These are phyloP conservation scores for Pyrenophora teres DNA, from an alignment of 2,329 filamentous ascomycete genomes.

Conservation along the genomic window DNA sequence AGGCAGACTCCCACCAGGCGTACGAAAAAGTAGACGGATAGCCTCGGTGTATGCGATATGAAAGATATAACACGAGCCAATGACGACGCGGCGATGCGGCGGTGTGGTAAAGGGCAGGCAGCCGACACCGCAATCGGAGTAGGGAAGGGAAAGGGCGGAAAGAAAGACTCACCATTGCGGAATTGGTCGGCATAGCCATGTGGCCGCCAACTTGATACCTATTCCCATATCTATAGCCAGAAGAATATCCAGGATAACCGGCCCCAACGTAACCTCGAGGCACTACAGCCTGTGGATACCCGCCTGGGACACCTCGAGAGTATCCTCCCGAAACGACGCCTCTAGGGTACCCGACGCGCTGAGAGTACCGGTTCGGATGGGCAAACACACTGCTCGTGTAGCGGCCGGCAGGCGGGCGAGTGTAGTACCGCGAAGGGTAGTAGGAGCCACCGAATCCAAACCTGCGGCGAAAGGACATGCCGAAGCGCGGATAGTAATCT, in stretches of 20 bases:
- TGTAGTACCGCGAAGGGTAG: constrained; percentile 37
- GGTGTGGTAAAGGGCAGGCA: constrained; percentile 18
- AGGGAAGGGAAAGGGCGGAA: constrained; percentile 1
- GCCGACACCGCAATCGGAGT: constrained; percentile 12
- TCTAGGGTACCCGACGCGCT: constrained; percentile 10
- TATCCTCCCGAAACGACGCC: constrained; percentile 7
- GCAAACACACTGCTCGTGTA: constrained; percentile 8
- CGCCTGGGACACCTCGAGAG: constrained; percentile 5
- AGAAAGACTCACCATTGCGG: constrained; percentile 32
- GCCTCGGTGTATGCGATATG: neutral
- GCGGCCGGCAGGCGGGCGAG: constrained; percentile 17
- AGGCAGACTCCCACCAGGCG: constrained; percentile 3
- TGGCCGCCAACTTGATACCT: constrained; percentile 21
- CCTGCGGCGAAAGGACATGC: constrained; percentile 26
- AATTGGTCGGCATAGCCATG: constrained; percentile 23
- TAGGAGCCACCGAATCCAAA: constrained; percentile 30
- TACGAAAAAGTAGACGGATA: constrained; percentile 3
- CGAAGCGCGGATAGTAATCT: constrained; percentile 12
- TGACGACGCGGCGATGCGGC: constrained; percentile 14
- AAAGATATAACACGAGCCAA: constrained; percentile 7
- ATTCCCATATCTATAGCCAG: constrained; percentile 20
- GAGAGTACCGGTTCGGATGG: constrained; percentile 13
- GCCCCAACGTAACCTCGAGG: neutral
- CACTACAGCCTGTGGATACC: constrained; percentile 4
- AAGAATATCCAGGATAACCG: constrained; percentile 4